phyloP scores from a whole-genome alignment of 2,329 filamentous ascomycete genomes.

The Chaetothyriales sp. region DNA sequence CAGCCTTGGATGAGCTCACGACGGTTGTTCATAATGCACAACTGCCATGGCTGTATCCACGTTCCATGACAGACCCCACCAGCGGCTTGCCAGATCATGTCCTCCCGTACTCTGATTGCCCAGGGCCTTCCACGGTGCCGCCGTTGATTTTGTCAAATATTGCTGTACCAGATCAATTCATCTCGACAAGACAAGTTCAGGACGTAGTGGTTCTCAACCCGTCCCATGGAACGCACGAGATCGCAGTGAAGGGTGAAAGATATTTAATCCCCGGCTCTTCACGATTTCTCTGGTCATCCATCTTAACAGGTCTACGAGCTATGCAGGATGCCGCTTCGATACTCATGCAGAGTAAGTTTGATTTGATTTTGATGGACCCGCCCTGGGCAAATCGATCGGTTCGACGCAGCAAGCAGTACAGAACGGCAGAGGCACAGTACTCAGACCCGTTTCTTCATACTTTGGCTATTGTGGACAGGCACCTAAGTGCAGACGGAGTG shows the following conservation, averaged over 20 bases:
- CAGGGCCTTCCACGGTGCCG: neutral
- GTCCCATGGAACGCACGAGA: neutral
- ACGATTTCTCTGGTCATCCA: slow-evolving; percentile 33
- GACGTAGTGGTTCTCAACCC: slow-evolving; percentile 4
- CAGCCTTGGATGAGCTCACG: slow-evolving; percentile 25
- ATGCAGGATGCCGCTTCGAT: slow-evolving; percentile 19
- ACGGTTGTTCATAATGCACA: neutral
- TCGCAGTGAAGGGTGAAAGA: slow-evolving; percentile 15
- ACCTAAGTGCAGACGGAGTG: slow-evolving; percentile 27
- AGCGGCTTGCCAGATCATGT: neutral
- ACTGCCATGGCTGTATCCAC: slow-evolving; percentile 4
- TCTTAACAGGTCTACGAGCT: slow-evolving; percentile 16
- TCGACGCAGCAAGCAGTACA: slow-evolving; percentile 36
- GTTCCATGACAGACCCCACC: neutral
- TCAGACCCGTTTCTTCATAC: slow-evolving; percentile 22
- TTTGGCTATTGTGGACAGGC: slow-evolving; percentile 29
- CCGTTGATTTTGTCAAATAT: neutral
- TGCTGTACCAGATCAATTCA: neutral
- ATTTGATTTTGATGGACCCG: slow-evolving; percentile 46
- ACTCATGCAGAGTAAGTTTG: slow-evolving; percentile 26
- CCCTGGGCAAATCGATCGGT: slow-evolving; percentile 50
- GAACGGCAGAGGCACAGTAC: slow-evolving; percentile 20
- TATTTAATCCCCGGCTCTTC: slow-evolving; percentile 36
- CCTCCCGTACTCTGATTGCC: neutral
- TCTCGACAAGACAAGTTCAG: slow-evolving; percentile 13